Evolutionary conservation across 768 basidiomycete species (phyloP), one percentile per base, ranked within the genome.

Genomic region (Hypholoma sublateritium): DNA sequence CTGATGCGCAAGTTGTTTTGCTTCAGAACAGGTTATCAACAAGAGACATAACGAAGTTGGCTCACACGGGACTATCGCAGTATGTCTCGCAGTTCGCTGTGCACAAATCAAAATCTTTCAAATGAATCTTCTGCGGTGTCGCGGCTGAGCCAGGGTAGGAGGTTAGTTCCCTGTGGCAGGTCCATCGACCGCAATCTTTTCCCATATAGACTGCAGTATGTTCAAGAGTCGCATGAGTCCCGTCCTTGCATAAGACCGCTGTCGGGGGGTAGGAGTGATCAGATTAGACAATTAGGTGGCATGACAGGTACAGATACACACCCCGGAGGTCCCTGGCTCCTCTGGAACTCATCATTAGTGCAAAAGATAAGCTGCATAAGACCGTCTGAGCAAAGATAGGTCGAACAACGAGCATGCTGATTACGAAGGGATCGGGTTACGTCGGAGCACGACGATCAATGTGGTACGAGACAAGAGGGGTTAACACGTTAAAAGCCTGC

Each of bases 21-120:
- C 36, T 28, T 42, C 25, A 24, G 17, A 42, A 34, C 5, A 28
- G n/a, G n/a, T n/a, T 43, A 43, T 43, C 25, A 12, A 3, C 1
- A 36, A 47, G 11, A 2, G 11, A 16, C 21, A 37, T 5, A 25
- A 8, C 8, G 14, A 5, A 11, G 11, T 22, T 7, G 34, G 42
- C 49, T 21, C 45, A 58, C 60, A 51, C 36, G 22, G 56, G 54
- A n/a, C 56, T 39, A 13, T 58, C 39, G 41, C 60, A 61, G n/a
- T 61, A 61, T 9, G 44, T 58, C 21, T 34, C 58, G 35, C 60
- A 61, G 4, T 39, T 50, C 19, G 57, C 57, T 12, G 49, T 39
- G 32, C 57, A 58, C 17, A 61, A 51, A 39, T 59, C 55, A n/a
- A 56, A 59, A 35, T 56, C 54, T 41, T 56, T 53, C 37, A 24